Evolutionary conservation across 2,329 filamentous ascomycete genomes (phyloP).

Genomic region (Ophiostoma montium): DNA sequence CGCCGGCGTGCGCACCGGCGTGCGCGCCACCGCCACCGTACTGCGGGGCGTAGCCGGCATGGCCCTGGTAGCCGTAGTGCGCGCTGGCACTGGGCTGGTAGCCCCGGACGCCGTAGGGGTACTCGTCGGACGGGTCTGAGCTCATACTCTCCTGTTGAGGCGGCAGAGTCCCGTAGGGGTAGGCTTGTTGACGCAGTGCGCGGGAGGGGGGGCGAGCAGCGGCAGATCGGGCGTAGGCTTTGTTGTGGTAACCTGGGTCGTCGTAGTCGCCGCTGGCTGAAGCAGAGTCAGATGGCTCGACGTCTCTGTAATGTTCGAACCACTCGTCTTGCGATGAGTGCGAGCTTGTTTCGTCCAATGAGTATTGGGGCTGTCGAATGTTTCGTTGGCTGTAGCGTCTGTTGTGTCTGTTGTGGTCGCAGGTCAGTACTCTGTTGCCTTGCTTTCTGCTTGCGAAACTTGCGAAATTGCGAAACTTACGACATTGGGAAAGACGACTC

Average conservation of each 20-base stretch:
- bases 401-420: no score
- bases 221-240: constrained; percentile 23
- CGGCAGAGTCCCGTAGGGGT: constrained; percentile 16
- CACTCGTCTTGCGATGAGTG: constrained; percentile 20
- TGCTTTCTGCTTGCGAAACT: no score
- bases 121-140: constrained; percentile 53
- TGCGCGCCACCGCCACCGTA: constrained; percentile 20
- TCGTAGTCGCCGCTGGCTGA: constrained; percentile 28
- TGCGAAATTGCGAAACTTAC: neutral
- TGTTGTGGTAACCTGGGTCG: constrained; percentile 18
- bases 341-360: constrained; percentile 13
- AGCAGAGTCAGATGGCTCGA: constrained; percentile 46
- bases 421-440: no score
- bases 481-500: constrained; percentile 3
- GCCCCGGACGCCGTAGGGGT: constrained; percentile 24
- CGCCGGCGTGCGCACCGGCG: constrained; percentile 16
- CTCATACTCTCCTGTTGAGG: constrained; percentile 39
- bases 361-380: constrained; percentile 12
- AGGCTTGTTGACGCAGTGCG: constrained; percentile 9
- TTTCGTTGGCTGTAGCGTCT: constrained; percentile 14
- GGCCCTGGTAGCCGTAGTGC: constrained; percentile 27
- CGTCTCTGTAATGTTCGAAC: constrained; percentile 30
- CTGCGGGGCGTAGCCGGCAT: constrained; percentile 29
- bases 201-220: constrained; percentile 23
- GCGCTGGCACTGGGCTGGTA: constrained; percentile 17